phyloP scores from a whole-genome alignment of 1,139 yeast species.

The Geotrichum citri-aurantii region DNA sequence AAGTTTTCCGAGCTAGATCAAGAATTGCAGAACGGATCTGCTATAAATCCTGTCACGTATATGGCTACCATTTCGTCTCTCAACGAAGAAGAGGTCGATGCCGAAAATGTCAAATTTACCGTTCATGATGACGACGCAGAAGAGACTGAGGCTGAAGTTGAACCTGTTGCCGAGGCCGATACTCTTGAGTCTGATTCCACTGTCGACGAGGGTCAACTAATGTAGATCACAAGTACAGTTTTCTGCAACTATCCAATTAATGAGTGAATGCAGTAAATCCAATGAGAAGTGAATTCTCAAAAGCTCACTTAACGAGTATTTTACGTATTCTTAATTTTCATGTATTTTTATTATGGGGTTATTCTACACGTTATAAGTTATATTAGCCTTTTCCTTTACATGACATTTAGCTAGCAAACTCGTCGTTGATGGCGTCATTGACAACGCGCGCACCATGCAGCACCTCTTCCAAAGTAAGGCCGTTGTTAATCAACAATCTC shows the following conservation, averaged over 20 bases:
- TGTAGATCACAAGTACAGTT: background rate
- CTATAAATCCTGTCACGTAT: background rate
- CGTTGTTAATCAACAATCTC: conserved; percentile 54
- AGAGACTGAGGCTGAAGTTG: background rate
- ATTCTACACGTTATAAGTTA: no score
- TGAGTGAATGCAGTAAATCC: no score
- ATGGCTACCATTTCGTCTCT: background rate
- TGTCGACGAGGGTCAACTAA: background rate
- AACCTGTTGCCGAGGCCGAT: background rate
- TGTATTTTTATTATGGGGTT: no score
- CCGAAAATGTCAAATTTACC: background rate
- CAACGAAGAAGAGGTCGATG: background rate
- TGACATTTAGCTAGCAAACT: background rate
- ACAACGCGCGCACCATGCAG: conserved; percentile 12
- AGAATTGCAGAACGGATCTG: background rate
- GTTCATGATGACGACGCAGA: background rate
- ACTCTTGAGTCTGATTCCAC: background rate
- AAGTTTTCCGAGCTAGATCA: background rate
- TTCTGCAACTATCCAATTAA: no score
- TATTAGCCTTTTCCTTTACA: background rate
- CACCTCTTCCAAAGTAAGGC: conserved; percentile 47
- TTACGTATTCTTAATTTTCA: no score
- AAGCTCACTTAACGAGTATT: no score
- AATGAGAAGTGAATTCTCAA: no score
- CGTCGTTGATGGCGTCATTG: conserved; percentile 12